phyloP scores from a whole-genome alignment of 108 stramenopile species.

The Conticribra guillardii region DNA sequence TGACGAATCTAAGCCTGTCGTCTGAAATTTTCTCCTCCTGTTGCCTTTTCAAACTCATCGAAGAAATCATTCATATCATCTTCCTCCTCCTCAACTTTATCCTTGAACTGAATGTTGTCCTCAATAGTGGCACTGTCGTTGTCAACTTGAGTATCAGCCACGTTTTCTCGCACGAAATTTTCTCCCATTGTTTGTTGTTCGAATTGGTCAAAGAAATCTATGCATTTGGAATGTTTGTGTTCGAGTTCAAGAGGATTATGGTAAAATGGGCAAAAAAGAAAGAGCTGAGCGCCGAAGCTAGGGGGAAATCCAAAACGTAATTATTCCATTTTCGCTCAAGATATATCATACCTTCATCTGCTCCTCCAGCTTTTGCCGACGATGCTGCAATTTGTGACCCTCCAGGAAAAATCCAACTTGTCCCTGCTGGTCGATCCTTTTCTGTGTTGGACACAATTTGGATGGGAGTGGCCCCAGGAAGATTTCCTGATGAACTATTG shows the following conservation, averaged over 20 bases:
- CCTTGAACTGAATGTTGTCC: too few relatives aligned
- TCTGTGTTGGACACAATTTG: constrained; percentile 44
- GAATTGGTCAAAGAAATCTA: constrained; percentile 78
- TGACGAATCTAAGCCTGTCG: constrained; percentile 20
- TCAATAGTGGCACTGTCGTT: constrained; percentile 15
- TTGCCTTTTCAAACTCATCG: constrained; percentile 84
- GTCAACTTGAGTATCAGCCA: not conserved
- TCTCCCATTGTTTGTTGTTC: constrained; percentile 75
- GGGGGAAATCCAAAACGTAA: too few relatives aligned
- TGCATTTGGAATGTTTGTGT: constrained; percentile 11
- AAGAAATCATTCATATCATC: constrained; percentile 83
- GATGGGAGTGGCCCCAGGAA: constrained; percentile 61
- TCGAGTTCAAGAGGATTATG: not conserved
- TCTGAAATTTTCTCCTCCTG: constrained; percentile 81
- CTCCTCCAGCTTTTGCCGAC: constrained; percentile 13
- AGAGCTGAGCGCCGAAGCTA: too few relatives aligned
- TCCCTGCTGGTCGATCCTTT: constrained; percentile 77
- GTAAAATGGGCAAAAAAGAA: not conserved
- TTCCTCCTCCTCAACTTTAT: constrained; percentile 47
- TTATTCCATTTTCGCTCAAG: not conserved
- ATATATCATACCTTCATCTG: constrained; percentile 36
- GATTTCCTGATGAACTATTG: constrained; percentile 13
- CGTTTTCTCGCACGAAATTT: constrained; percentile 53
- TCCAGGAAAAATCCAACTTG: constrained; percentile 89
- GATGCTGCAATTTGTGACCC: constrained; percentile 74